phyloP scores from a whole-genome alignment of 2,329 filamentous ascomycete species.

The Aureobasidium lini region DNA sequence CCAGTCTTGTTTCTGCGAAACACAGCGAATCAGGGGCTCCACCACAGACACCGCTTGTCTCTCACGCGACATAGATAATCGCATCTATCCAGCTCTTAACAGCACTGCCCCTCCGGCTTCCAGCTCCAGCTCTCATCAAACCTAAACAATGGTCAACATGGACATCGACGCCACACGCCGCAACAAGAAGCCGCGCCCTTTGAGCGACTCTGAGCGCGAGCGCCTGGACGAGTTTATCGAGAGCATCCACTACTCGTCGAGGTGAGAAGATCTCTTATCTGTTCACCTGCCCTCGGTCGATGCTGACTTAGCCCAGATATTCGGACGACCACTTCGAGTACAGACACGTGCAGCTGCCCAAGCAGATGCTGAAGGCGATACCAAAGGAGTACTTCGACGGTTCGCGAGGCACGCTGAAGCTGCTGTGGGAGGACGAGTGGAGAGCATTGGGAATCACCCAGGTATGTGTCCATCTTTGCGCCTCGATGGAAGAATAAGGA shows the following conservation, averaged over 20 bases:
- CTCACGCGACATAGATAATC: background rate
- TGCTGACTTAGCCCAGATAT: slow-evolving; percentile 54
- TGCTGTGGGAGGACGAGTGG: slow-evolving; percentile 99
- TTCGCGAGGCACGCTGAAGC: slow-evolving; percentile 82
- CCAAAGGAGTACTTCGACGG: slow-evolving; percentile 91
- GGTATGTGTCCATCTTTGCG: slow-evolving; percentile 46
- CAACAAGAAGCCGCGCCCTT: slow-evolving; percentile 74
- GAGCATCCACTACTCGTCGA: slow-evolving; percentile 87
- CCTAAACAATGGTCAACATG: slow-evolving; percentile 25
- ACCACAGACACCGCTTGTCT: slow-evolving; percentile 5
- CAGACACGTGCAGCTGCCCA: slow-evolving; percentile 93
- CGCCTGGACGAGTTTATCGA: slow-evolving; percentile 87
- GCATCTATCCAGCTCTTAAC: background rate
- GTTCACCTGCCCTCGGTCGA: background rate
- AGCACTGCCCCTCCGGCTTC: background rate
- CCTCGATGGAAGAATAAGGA: background rate
- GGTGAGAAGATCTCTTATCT: slow-evolving; percentile 48
- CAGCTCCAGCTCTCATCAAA: background rate
- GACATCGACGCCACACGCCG: slow-evolving; percentile 77
- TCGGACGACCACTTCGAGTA: slow-evolving; percentile 92
- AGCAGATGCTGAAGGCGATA: slow-evolving; percentile 96
- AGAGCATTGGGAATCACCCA: slow-evolving; percentile 93
- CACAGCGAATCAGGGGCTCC: slow-evolving; percentile 4
- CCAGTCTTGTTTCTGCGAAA: background rate
- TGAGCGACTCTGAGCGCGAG: slow-evolving; percentile 74